phyloP scores from a whole-genome alignment of 2,329 filamentous ascomycete genomes.

The Fonsecaea monophora region DNA sequence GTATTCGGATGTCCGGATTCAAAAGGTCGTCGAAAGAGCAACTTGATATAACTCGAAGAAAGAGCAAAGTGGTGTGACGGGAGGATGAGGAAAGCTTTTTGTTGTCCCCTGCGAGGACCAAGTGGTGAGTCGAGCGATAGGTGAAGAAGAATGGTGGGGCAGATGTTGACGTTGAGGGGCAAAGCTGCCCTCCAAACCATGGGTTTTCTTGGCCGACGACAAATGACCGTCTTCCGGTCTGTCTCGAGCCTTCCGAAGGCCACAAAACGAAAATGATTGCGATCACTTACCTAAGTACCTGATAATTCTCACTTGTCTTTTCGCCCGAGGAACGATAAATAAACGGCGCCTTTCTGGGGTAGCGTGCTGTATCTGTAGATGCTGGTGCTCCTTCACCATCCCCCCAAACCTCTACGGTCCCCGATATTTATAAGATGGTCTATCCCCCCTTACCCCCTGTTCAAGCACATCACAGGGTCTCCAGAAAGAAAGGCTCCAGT shows the following conservation, averaged over 20 bases:
- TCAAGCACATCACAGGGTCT: not conserved
- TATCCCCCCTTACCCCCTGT: not conserved
- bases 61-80: conserved; percentile 34
- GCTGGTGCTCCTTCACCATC: not conserved
- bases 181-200: conserved; percentile 9
- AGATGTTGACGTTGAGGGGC: conserved; percentile 36
- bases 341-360: not conserved
- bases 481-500: not conserved
- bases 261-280: conserved; percentile 3
- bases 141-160: conserved; percentile 33
- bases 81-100: conserved; percentile 36
- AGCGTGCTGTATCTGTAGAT: not conserved
- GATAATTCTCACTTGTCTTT: not conserved
- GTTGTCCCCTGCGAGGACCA: conserved; percentile 27
- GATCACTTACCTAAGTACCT: conserved; percentile 11
- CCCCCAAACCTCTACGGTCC: not conserved
- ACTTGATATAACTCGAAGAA: conserved; percentile 23
- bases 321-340: conserved; percentile 10
- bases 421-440: conserved; percentile 12
- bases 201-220: conserved; percentile 19
- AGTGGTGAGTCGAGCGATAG: conserved; percentile 32
- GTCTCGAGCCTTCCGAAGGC: not conserved
- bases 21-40: conserved; percentile 10
- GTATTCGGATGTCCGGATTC: conserved; percentile 13
- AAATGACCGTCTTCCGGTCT: not conserved